Conservation (phyloP, 2,329 filamentous ascomycete species). For the Colletotrichum siamense region DNA sequence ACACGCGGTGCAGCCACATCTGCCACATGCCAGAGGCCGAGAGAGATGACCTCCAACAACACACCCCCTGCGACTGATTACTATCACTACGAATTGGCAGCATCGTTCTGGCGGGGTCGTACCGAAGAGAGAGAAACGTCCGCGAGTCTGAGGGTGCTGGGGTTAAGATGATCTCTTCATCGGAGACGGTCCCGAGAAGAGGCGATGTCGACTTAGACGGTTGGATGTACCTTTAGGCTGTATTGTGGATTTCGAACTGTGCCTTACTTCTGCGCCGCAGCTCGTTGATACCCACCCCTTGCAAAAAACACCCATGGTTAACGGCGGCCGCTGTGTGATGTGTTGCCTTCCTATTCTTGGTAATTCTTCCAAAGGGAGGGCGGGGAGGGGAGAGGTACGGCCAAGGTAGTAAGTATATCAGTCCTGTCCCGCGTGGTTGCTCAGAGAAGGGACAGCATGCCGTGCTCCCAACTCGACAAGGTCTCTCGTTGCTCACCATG, state of each 20-base stretch:
- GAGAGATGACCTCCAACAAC: neutral
- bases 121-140: neutral
- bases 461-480: neutral
- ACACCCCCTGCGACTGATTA: neutral
- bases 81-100: neutral
- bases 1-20: slow-evolving; percentile 1
- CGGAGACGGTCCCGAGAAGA: neutral
- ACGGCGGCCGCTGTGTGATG: neutral
- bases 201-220: neutral
- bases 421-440: neutral
- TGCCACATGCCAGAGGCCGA: neutral
- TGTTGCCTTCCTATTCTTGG: neutral
- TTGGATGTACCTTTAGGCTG: neutral
- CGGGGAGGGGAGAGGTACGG: neutral
- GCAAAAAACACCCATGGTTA: neutral
- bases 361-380: neutral
- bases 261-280: neutral
- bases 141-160: neutral
- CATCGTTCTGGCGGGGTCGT: neutral
- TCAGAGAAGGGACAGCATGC: neutral
- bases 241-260: neutral
- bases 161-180: neutral
- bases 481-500: neutral
- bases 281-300: neutral
- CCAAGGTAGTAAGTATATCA: neutral